Base-by-base conservation (phyloP, 495 filamentous ascomycete species). In the Aspergillus sparsus region DNA sequence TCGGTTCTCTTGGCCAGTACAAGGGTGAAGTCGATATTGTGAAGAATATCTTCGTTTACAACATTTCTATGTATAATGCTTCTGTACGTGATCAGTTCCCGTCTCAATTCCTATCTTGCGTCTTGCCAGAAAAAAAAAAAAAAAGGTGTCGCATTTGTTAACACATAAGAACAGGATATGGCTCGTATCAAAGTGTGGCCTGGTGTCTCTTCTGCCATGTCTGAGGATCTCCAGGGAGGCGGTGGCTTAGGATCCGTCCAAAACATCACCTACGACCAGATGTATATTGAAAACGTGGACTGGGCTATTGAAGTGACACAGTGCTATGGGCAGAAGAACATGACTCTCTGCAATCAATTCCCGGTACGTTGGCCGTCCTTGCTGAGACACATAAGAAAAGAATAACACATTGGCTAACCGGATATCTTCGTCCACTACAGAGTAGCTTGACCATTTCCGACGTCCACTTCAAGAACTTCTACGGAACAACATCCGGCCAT, bases 161-260 rank as follows among this genome's bases (percentile, higher is more conserved):
- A 57, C 50, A 62, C 33, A 56, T 54, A 50, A 31, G 27, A 49
- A 21, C 41, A 78, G 74, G 81, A 89, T 62, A 86, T 86, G 49
- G 87, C 86, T 8, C 85, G 87, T 44, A 89, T 89, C 73, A 89
- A 90, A 73, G 85, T 87, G 63, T 88, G 85, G 85, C 84, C 85
- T 2, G 84, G 84, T 45, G 67, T 74, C 16, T 66, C 77, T 13
- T 77, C 77, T 15, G 78, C 69, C 1, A 64, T 84, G 21, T 82
- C 77, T 6, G 79, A 76, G 18, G 83, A 85, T 57, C 77, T 87
- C 2, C 83, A 86, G 67, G 85, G 84, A 31, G 85, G 85, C 18
- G 85, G 85, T 11, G 85, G 85, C 15, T 70, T 66, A 2, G 85
- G 85, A 37, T 67, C 65, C 37, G 83, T 86, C 36, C 74, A 73